Evolutionary conservation across 108 stramenopile genomes (phyloP), one percentile per base, ranked within the genome.

Genomic region (Skeletonema tropicum): DNA sequence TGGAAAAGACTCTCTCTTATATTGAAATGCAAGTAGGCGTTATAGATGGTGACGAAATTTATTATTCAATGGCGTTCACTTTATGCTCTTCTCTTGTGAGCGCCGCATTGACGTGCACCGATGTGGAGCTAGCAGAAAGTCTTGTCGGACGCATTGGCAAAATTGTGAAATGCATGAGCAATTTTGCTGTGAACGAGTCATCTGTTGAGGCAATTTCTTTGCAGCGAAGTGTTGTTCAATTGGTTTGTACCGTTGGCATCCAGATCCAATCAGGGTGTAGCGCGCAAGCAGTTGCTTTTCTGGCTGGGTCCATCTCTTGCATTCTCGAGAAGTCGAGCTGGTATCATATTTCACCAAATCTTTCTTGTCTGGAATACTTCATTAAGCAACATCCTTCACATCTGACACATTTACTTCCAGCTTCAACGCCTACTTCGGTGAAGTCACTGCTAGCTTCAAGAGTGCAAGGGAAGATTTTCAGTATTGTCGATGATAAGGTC

Each of bases 301-400:
- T 81, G 13, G 52, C 64, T 61, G 73, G 45, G n/a, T 55, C 63
- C 29, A 65, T 81, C 1, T 66, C 68, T 26, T 69, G 60, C 17
- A 10, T 55, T 46, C 59, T 75, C 33, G 41, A 13, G n/a, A 71
- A 58, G 46, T 52, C 63, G 57, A 67, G 48, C 30, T 81, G 80
- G 80, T 81, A 73, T 45, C 71, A 71, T 57, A 33, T 70, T 38
- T 46, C 74, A 19, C 74, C 80, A 12, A 45, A 33, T 42, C 42
- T 75, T 17, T 70, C 69, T 1, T 39, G 59, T 15, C 60, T 71
- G 25, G 64, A 74, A 59, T 46, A 57, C 19, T 64, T 81, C 25
- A 46, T 66, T 38, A 61, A 19, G 46, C 36, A 64, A 25, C 74
- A 75, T 66, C 80, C 80, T 8, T 57, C 69, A 23, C 48, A 74